Evolutionary conservation across 2,329 filamentous ascomycete species (phyloP), one percentile per base, ranked within the genome.

Genomic region (Periconia sp.): DNA sequence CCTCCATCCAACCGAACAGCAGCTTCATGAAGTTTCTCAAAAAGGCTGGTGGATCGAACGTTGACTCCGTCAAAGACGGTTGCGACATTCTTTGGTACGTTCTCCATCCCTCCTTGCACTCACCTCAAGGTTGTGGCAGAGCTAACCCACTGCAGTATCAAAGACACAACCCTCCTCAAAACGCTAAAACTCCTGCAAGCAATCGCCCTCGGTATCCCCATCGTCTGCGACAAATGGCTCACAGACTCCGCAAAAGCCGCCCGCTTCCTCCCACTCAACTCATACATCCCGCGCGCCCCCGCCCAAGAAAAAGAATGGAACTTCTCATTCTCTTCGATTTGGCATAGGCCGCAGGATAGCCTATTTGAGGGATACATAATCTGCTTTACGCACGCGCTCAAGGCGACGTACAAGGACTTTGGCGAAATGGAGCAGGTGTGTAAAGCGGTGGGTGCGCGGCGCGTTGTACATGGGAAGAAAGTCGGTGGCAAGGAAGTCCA

Each of bases 361-460:
- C 72, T 80, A 0, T 81, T 83, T 56, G 44, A 66, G 1, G 74
- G 74, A 45, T 76, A 74, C 50, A 73, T 68, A 5, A 64, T 81
- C 18, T 80, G 77, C 53, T 73, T 79, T 57, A 79, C 77, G 0
- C 66, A 66, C 8, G 56, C 65, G 2, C 59, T 74, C 12, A 66
- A 65, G 25, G 57, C 55, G 15, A 54, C 59, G 4, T 65, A 68
- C 43, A 43, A 49, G 19, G 50, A 37, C 3, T 76, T 72, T 47
- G 41, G 51, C 1, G 69, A 73, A n/a, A 63, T 78, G 4, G 59
- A 69, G 23, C 51, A 63, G 4, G 61, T 78, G 1, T 66, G 61
- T 15, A 61, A 58, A 23, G 62, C 65, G 4, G 66, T 67, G 6
- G 75, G 76, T 3, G 73, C 71, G 1, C 56, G 44, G 4, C 50